phyloP scores from a whole-genome alignment of 23 red algal species.

The Agarophyton chilense region DNA sequence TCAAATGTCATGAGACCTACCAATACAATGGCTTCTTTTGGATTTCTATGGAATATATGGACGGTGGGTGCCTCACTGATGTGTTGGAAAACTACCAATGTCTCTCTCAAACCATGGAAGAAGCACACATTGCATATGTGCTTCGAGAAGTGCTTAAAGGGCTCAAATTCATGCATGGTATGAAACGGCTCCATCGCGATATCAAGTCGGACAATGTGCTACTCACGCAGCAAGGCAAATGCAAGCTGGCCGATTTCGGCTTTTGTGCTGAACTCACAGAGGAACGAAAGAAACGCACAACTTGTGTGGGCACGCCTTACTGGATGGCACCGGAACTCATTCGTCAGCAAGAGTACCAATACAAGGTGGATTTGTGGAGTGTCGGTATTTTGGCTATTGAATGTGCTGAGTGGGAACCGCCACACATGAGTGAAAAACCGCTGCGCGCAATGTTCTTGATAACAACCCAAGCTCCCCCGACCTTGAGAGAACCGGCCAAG shows the following conservation, averaged over 20 bases:
- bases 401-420: slow-evolving; percentile 94
- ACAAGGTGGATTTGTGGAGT: slow-evolving; percentile 96
- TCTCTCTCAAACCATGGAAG: slow-evolving; percentile 52
- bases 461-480: slow-evolving; percentile 79
- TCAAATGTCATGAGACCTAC: slow-evolving; percentile 93
- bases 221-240: slow-evolving; percentile 40
- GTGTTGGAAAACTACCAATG: slow-evolving; percentile 80
- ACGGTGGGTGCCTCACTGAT: slow-evolving; percentile 89
- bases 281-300: slow-evolving; percentile 83
- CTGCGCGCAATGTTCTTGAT: slow-evolving; percentile 96
- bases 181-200: slow-evolving; percentile 91
- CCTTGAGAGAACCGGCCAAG: slow-evolving; percentile 49
- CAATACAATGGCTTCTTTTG: slow-evolving; percentile 71
- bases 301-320: slow-evolving; percentile 94
- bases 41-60: slow-evolving; percentile 98
- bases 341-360: slow-evolving; percentile 81
- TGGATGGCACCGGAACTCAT: slow-evolving; percentile 99
- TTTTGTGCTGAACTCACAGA: slow-evolving; percentile 89
- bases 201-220: slow-evolving; percentile 97
- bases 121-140: slow-evolving; percentile 90
- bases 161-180: slow-evolving; percentile 89
- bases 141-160: slow-evolving; percentile 84
- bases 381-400: slow-evolving; percentile 94
- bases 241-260: slow-evolving; percentile 98
- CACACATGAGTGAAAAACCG: slow-evolving; percentile 83